Evolutionary conservation across 2,329 filamentous ascomycete genomes (phyloP), one percentile per base, ranked within the genome.

Genomic region (Verticillium zaregamsianum): DNA sequence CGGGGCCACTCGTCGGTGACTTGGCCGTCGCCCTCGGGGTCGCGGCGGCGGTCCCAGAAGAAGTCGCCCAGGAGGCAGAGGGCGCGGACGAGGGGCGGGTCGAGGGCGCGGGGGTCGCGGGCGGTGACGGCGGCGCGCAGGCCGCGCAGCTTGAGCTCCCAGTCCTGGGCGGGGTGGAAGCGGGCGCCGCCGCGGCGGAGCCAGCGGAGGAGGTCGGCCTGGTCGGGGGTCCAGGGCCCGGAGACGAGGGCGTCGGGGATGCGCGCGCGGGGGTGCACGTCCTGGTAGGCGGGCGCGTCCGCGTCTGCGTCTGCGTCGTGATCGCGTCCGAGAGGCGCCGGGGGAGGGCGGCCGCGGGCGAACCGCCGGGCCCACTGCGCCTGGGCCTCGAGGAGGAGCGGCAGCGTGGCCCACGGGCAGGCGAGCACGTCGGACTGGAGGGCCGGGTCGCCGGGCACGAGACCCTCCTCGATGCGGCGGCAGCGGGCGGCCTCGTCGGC

Each of bases 341-440:
- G 66, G 60, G 74, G 77, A 63, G 69, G 69, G 14, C 73, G 70
- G 40, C 68, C 66, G 5, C 67, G 71, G 8, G 74, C 76, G 61
- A 78, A 70, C 55, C 68, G 74, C 28, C 77, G 74, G 55, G 76
- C 75, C 79, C 81, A 85, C 3, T 73, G 70, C 58, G 83, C 76
- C 68, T 81, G 78, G 12, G 81, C 81, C 55, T 79, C 73, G 3
- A 82, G 73, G 11, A 85, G 75, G 32, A 82, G 69, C 37, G 77
- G 68, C n/a, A 80, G 70, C n/a, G 71, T 74, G 6, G 75, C 70
- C 80, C 81, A 84, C 0, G 74, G 74, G 37, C 76, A 75, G 23
- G 71, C 71, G 32, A 85, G 69, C 15, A 85, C 64, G 4, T 71
- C 73, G 25, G 77, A 77, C 81, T 84, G 81, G 17, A 81, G 77